Conservation (phyloP, 2,329 filamentous ascomycete species). For the Clarireedia hainanense region DNA sequence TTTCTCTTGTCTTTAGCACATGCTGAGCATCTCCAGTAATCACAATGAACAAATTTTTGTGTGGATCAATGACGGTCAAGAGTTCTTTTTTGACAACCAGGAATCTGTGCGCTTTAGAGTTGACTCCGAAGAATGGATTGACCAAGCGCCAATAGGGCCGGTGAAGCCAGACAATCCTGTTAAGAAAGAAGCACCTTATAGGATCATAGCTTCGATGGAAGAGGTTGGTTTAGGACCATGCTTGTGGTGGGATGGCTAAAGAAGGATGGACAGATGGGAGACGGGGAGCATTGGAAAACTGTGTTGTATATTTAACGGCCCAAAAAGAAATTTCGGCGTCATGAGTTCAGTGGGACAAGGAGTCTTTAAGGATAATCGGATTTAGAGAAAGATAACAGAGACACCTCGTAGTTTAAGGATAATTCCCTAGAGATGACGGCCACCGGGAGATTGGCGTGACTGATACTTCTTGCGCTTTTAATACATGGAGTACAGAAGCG, state of each 20-base stretch:
- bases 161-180: constrained; percentile 45
- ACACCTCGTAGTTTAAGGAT: no score
- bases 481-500: no score
- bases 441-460: no score
- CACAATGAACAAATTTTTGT: constrained; percentile 74
- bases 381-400: no score
- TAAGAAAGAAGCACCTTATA: constrained; percentile 57
- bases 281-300: not conserved
- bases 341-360: no score
- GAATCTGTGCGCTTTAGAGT: constrained; percentile 84
- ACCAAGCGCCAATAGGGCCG: constrained; percentile 69
- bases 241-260: constrained; percentile 50
- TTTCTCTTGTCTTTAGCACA: not conserved
- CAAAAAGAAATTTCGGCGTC: no score
- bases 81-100: constrained; percentile 81
- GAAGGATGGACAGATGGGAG: not conserved
- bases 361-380: no score
- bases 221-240: constrained; percentile 54
- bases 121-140: constrained; percentile 82
- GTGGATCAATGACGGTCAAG: constrained; percentile 65
- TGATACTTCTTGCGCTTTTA: no score
- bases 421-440: no score
- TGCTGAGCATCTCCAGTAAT: constrained; percentile 42
- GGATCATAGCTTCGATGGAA: constrained; percentile 58
- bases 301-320: no score